A percentile compares a stretch with the other conserved stretches of the same genome.
Conservation (phyloP, 768 basidiomycete species). For the Imleria badia region DNA sequence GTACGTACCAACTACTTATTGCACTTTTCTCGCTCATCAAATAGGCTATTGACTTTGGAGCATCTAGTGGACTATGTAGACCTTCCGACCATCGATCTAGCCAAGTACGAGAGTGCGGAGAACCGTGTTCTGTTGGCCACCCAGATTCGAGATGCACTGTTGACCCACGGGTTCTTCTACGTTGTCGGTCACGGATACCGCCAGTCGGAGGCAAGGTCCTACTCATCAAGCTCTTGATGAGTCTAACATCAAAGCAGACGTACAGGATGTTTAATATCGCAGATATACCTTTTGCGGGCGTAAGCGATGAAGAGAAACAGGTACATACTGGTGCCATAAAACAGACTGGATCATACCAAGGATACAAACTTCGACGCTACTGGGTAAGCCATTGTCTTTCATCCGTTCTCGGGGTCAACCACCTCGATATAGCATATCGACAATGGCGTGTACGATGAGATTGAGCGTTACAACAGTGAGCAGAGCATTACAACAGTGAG, state of each 20-base stretch:
- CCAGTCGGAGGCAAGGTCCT: constrained; percentile 34
- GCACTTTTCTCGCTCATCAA: background rate
- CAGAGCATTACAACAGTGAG: constrained; percentile 59
- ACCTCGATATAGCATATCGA: constrained; percentile 49
- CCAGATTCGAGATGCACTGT: constrained; percentile 48
- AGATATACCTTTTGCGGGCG: constrained; percentile 43
- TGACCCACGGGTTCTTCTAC: constrained; percentile 43
- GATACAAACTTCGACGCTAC: constrained; percentile 52
- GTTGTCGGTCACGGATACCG: constrained; percentile 39
- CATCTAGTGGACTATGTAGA: constrained; percentile 47
- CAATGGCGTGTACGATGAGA: constrained; percentile 59
- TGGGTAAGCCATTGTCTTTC: constrained; percentile 37
- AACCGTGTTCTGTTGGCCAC: constrained; percentile 38
- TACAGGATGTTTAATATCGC: constrained; percentile 50
- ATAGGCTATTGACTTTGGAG: constrained; percentile 12
- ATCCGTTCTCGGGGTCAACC: background rate
- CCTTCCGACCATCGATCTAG: constrained; percentile 52
- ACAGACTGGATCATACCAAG: constrained; percentile 47
- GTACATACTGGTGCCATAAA: constrained; percentile 41
- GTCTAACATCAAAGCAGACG: constrained; percentile 38
- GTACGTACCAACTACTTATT: constrained; percentile 26
- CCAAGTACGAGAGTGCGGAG: constrained; percentile 38
- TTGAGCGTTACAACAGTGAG: constrained; percentile 65
- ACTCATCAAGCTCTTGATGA: constrained; percentile 13
- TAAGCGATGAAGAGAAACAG: constrained; percentile 43